Percentiles rank a stretch among this genome's conserved stretches.
phyloP scores from a whole-genome alignment of 2,329 filamentous ascomycete genomes.

The Curvularia verruculosa region DNA sequence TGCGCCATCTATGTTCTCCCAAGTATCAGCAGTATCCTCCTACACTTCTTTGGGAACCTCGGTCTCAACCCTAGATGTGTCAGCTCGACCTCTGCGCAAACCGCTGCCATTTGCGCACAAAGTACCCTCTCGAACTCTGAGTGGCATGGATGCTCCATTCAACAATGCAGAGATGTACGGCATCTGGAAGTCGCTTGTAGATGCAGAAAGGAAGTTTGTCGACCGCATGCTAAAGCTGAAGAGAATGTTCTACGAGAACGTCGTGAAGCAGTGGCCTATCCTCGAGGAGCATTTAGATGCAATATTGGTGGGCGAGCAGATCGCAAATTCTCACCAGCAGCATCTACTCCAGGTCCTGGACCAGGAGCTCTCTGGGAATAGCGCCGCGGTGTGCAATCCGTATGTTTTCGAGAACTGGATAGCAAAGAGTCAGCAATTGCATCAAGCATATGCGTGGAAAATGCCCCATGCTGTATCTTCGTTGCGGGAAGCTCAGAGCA shows the following conservation, averaged over 20 bases:
- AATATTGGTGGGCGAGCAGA: constrained; percentile 25
- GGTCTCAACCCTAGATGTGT: constrained; percentile 3
- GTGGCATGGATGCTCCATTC: not conserved
- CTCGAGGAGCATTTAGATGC: constrained; percentile 33
- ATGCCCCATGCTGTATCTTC: constrained; percentile 36
- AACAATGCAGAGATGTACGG: constrained; percentile 27
- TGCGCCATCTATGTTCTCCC: constrained; percentile 17
- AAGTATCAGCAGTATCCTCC: constrained; percentile 27
- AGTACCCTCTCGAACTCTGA: constrained; percentile 18
- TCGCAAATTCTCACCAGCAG: constrained; percentile 28
- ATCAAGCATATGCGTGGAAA: constrained; percentile 32
- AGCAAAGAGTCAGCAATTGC: constrained; percentile 24
- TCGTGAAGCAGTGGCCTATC: constrained; percentile 36
- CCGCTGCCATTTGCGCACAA: constrained; percentile 22
- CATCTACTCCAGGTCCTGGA: constrained; percentile 30
- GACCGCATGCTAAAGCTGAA: constrained; percentile 34
- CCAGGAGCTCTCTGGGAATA: constrained; percentile 17
- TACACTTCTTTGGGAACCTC: constrained; percentile 18
- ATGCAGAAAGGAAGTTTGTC: constrained; percentile 33
- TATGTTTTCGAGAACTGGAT: constrained; percentile 33
- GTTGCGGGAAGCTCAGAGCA: constrained; percentile 27
- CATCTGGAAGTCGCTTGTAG: constrained; percentile 31
- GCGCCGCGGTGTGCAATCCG: constrained; percentile 26
- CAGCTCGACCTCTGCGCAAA: constrained; percentile 14
- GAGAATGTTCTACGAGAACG: constrained; percentile 35